Percentiles rank a stretch among this genome's conserved stretches.
These are phyloP conservation scores for Pulveroboletus ravenelii DNA, from an alignment of 768 basidiomycete genomes.

Conservation along the genomic window DNA sequence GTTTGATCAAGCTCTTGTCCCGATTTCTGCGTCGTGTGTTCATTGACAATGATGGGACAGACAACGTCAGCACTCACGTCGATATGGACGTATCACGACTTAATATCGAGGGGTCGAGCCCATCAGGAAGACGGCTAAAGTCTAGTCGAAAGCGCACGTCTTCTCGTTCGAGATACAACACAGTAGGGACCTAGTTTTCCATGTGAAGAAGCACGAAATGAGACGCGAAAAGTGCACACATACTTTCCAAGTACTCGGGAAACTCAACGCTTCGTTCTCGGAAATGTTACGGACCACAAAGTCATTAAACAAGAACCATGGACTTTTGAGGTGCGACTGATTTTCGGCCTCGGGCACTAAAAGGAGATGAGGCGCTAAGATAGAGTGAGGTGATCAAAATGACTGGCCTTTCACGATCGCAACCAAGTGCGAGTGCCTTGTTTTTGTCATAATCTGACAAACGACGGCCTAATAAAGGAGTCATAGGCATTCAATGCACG, in stretches of 20 bases:
- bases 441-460: slow-evolving; percentile 71
- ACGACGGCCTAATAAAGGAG: slow-evolving; percentile 63
- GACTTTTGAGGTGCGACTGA: slow-evolving; percentile 37
- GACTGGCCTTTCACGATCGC: slow-evolving; percentile 74
- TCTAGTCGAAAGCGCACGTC: slow-evolving; percentile 59
- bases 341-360: slow-evolving; percentile 68
- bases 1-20: slow-evolving; percentile 67
- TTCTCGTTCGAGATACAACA: slow-evolving; percentile 83
- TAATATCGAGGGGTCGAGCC: slow-evolving; percentile 70
- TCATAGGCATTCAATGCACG: neutral
- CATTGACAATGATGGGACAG: neutral
- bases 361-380: neutral
- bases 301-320: slow-evolving; percentile 97
- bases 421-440: slow-evolving; percentile 76
- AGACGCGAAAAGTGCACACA: slow-evolving; percentile 10
- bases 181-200: slow-evolving; percentile 65
- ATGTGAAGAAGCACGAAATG: neutral
- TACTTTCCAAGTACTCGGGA: slow-evolving; percentile 91
- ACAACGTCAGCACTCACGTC: slow-evolving; percentile 42
- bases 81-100: slow-evolving; percentile 87
- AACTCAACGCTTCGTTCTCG: slow-evolving; percentile 83
- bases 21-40: slow-evolving; percentile 53
- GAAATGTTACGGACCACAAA: slow-evolving; percentile 83
- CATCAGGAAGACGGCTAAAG: slow-evolving; percentile 56
- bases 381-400: too few relatives aligned